Conservation (phyloP, 169 alveolate species). For the Toxoplasma gondii region DNA sequence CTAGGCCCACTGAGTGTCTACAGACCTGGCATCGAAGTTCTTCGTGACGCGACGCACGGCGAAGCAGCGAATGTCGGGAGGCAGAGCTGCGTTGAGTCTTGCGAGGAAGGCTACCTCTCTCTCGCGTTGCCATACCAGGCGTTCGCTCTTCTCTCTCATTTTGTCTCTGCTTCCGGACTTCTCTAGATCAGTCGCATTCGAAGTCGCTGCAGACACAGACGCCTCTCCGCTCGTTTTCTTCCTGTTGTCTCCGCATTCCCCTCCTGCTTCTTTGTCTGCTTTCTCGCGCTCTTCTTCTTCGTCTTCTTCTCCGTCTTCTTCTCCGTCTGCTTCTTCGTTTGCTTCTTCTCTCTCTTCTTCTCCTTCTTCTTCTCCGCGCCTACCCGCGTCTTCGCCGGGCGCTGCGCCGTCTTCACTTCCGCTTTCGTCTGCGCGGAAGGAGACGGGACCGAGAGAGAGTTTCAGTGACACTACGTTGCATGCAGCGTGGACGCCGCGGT, state of each 20-base stretch:
- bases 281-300: background rate
- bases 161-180: too few species aligned
- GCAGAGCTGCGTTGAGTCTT: background rate
- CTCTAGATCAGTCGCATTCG: too few species aligned
- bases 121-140: conserved; percentile 35
- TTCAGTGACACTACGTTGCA: conserved; percentile 79
- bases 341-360: background rate
- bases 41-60: conserved; percentile 31
- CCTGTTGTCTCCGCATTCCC: background rate
- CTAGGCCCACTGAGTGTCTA: too few species aligned
- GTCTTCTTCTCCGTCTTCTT: background rate
- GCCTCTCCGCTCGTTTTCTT: background rate
- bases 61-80: conserved; percentile 40
- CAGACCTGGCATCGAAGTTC: conserved; percentile 60
- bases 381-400: background rate
- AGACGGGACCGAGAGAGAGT: conserved; percentile 34
- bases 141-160: background rate
- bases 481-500: conserved; percentile 88
- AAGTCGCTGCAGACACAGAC: too few species aligned
- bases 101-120: conserved; percentile 3
- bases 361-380: background rate
- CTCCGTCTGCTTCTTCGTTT: background rate
- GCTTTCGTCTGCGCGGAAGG: background rate
- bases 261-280: background rate
- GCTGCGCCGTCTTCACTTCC: background rate